Conservation (phyloP, 2,329 filamentous ascomycete genomes). For the Pyrenochaeta sp. region DNA sequence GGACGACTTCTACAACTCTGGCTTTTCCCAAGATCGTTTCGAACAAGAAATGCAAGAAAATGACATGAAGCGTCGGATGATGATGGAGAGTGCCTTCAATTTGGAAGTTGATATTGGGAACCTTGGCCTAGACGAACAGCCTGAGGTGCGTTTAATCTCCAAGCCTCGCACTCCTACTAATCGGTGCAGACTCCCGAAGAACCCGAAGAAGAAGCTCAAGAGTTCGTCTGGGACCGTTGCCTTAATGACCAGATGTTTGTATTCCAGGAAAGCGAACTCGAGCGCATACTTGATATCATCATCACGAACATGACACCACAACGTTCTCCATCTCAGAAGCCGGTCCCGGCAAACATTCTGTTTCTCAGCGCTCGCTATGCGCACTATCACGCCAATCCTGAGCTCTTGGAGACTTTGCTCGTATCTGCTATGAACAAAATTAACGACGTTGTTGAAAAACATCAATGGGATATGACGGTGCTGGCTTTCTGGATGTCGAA, state of each 20-base stretch:
- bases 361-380: slow-evolving; percentile 96
- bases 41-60: slow-evolving; percentile 98
- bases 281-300: slow-evolving; percentile 90
- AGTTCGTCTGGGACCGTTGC: slow-evolving; percentile 95
- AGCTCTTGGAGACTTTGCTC: slow-evolving; percentile 81
- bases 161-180: slow-evolving; percentile 22
- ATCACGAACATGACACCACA: slow-evolving; percentile 99
- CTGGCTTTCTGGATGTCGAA: slow-evolving; percentile 99
- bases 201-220: slow-evolving; percentile 86
- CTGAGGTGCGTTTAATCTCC: slow-evolving; percentile 69
- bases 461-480: slow-evolving; percentile 99
- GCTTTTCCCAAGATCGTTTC: slow-evolving; percentile 90
- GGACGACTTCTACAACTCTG: slow-evolving; percentile 93
- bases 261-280: slow-evolving; percentile 92
- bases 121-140: slow-evolving; percentile 92
- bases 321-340: slow-evolving; percentile 94
- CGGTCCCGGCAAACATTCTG: slow-evolving; percentile 94
- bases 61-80: slow-evolving; percentile 94
- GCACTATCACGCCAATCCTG: slow-evolving; percentile 90
- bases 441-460: slow-evolving; percentile 91
- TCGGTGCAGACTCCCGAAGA: slow-evolving; percentile 65
- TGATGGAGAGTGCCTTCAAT: slow-evolving; percentile 98
- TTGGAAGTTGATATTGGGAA: slow-evolving; percentile 96
- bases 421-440: slow-evolving; percentile 93
- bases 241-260: slow-evolving; percentile 99